A percentile compares a stretch with the other conserved stretches of the same genome.
phyloP scores from a whole-genome alignment of 768 basidiomycete genomes.

The Exsudoporus frostii region DNA sequence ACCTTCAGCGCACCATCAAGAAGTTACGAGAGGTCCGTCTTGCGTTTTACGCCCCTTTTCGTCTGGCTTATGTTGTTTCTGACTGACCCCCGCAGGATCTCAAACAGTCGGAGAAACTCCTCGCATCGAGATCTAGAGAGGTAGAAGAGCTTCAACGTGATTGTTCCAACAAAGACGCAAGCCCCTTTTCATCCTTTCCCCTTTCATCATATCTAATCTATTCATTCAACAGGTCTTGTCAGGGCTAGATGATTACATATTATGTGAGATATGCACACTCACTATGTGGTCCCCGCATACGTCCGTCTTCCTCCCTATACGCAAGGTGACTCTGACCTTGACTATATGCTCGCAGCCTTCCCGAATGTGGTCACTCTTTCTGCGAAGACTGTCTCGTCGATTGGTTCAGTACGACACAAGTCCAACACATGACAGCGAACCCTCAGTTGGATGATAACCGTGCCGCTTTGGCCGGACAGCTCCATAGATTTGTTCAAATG shows the following conservation, averaged over 20 bases:
- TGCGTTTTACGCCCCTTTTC: neutral
- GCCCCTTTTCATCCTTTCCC: neutral
- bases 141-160: slow-evolving; percentile 22
- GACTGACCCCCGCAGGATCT: slow-evolving; percentile 19
- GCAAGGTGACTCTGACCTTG: neutral
- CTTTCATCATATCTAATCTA: neutral
- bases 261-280: slow-evolving; percentile 62
- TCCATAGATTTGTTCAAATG: slow-evolving; percentile 19
- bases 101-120: slow-evolving; percentile 4
- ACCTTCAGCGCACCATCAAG: slow-evolving; percentile 40
- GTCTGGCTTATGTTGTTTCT: neutral
- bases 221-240: slow-evolving; percentile 34
- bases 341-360: slow-evolving; percentile 40
- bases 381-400: slow-evolving; percentile 60
- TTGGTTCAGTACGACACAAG: slow-evolving; percentile 48
- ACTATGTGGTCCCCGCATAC: slow-evolving; percentile 67
- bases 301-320: slow-evolving; percentile 38
- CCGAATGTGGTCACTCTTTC: slow-evolving; percentile 69
- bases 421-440: slow-evolving; percentile 45
- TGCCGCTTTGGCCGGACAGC: slow-evolving; percentile 12
- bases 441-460: slow-evolving; percentile 43
- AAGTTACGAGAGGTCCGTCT: slow-evolving; percentile 42
- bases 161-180: slow-evolving; percentile 6
- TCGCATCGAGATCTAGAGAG: slow-evolving; percentile 13
- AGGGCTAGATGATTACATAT: slow-evolving; percentile 50